Base-by-base conservation (phyloP, 371 early-diverging fungal species). In the Saksenaea vasiformis region DNA sequence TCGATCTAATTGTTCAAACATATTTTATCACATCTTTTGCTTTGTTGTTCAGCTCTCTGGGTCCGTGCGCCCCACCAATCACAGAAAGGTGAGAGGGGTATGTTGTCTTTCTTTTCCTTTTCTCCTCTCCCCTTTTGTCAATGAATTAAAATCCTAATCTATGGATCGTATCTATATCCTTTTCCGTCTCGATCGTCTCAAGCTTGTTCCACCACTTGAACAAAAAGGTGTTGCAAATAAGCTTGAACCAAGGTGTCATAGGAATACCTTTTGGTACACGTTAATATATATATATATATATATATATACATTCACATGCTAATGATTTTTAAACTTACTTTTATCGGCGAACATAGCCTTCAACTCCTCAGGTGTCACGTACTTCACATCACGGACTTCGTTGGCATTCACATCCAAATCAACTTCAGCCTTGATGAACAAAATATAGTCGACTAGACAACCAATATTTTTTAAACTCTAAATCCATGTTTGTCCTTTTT, bases 211-310 rank as follows among this genome's bases (percentile, higher is more conserved):
- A 98, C 98, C 98, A 98, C 63, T 88, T 86, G 79, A 92, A 96
- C 70, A 98, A 74, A 73, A 95, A 95, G 65, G 86, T 87, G 19
- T 93, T 87, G 66, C 90, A 93, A 67, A 98, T 97, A 54, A 97
- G 78, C 66, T 87, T 87, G 75, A 98, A 98, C 98, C 98, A 98
- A 54, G 98, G 98, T 11, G 98, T 98, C 68, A 97, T 80, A 41
- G 76, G 87, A 19, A 80, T 68, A 72, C 81, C 83, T 87, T 41
- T 41, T n/a, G 5, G 8, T 8, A 47, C n/a, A 19, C 11, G 22
- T 19, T 62, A 26, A 56, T 27, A n/a, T 19, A 15, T n/a, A 31
- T n/a, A 0, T n/a, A n/a, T 5, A 22, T 31, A 26, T 44, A n/a
- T 11, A 26, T 39, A 17, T 17, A 58, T 59, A 24, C 19, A 8